phyloP scores from a whole-genome alignment of 2,329 filamentous ascomycete species.

The Didymella pinodella region DNA sequence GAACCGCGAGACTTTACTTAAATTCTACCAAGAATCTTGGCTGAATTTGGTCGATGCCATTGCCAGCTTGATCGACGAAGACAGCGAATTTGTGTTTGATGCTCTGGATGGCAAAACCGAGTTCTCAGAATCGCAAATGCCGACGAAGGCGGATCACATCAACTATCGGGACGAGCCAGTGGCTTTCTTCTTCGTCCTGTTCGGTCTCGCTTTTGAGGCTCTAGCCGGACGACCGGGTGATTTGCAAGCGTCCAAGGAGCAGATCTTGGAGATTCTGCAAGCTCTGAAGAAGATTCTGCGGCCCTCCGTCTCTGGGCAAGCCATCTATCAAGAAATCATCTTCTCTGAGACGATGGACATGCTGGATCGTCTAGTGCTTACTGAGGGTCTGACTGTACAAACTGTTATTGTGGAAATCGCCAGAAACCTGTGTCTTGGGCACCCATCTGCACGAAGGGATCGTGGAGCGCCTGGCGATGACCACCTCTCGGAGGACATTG shows the following conservation, averaged over 20 bases:
- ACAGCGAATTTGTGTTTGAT: constrained; percentile 97
- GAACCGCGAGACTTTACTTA: constrained; percentile 90
- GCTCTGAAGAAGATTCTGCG: constrained; percentile 94
- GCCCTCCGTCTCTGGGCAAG: constrained; percentile 92
- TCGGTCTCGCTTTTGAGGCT: constrained; percentile 95
- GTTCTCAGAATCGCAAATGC: constrained; percentile 45
- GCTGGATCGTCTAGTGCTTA: constrained; percentile 89
- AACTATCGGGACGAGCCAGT: constrained; percentile 98
- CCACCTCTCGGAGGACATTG: constrained; percentile 93
- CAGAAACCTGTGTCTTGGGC: constrained; percentile 84
- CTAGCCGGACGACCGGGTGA: constrained; percentile 81
- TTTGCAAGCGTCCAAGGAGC: constrained; percentile 74
- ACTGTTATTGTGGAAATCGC: constrained; percentile 93
- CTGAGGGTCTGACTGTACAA: constrained; percentile 88
- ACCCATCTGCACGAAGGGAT: constrained; percentile 82
- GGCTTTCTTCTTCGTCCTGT: constrained; percentile 98
- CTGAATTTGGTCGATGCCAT: constrained; percentile 96
- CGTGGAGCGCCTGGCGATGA: constrained; percentile 66
- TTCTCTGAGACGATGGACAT: constrained; percentile 98
- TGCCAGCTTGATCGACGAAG: constrained; percentile 94
- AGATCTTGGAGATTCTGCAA: constrained; percentile 86
- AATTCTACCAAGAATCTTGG: constrained; percentile 98
- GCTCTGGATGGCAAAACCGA: constrained; percentile 83
- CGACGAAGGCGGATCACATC: constrained; percentile 74
- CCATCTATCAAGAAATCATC: constrained; percentile 93